A percentile compares a stretch with the other conserved stretches of the same genome.
Conservation (phyloP, 768 basidiomycete genomes). For the Macrolepiota fuliginosa region DNA sequence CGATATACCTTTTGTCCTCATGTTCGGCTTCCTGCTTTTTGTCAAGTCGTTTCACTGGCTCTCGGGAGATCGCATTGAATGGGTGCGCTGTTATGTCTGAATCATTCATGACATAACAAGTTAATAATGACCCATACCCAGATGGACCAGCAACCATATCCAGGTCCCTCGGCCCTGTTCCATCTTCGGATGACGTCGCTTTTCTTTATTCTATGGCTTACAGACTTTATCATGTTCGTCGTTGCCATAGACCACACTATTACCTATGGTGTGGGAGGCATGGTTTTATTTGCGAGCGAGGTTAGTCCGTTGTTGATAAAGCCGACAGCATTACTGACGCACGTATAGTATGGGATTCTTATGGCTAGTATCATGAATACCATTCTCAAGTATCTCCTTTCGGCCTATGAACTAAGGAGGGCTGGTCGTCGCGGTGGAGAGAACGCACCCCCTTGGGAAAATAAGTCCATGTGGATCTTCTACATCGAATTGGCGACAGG, state of each 20-base stretch:
- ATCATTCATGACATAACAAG: neutral
- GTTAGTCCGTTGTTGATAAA: constrained; percentile 37
- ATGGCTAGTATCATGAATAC: constrained; percentile 78
- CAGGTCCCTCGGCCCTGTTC: constrained; percentile 78
- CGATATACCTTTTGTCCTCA: constrained; percentile 86
- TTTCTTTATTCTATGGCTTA: constrained; percentile 69
- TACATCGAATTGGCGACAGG: constrained; percentile 92
- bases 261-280: constrained; percentile 78
- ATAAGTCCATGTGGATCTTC: constrained; percentile 96
- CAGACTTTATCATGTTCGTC: constrained; percentile 75
- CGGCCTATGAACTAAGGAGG: constrained; percentile 76
- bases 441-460: constrained; percentile 91
- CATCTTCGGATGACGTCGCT: constrained; percentile 80
- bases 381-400: constrained; percentile 80
- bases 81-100: constrained; percentile 47
- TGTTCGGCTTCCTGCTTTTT: constrained; percentile 94
- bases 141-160: constrained; percentile 97
- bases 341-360: constrained; percentile 78
- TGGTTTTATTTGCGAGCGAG: constrained; percentile 95
- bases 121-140: constrained; percentile 30
- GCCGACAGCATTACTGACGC: constrained; percentile 12
- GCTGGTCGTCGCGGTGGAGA: constrained; percentile 78
- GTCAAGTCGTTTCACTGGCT: constrained; percentile 99
- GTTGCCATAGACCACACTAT: constrained; percentile 81
- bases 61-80: constrained; percentile 92